phyloP scores from a whole-genome alignment of 2,329 filamentous ascomycete species.

The Phialemoniopsis sp. region DNA sequence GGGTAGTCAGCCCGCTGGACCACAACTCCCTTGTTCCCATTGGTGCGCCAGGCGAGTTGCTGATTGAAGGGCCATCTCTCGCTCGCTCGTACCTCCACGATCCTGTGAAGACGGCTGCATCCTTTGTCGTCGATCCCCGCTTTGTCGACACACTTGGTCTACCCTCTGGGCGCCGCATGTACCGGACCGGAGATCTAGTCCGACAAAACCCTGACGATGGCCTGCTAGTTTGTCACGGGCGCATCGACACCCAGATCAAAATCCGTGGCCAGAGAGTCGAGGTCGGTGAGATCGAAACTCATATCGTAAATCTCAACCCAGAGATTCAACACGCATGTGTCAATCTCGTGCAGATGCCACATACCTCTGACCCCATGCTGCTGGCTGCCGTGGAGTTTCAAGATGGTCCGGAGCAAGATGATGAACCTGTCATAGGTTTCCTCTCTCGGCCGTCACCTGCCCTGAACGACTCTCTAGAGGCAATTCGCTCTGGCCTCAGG shows the following conservation, averaged over 20 bases:
- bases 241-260: constrained; percentile 9
- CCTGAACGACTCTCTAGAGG: too few relatives aligned
- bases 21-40: constrained; percentile 11
- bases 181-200: background rate
- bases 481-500: too few relatives aligned
- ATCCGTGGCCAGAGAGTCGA: constrained; percentile 10
- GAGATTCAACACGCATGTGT: too few relatives aligned
- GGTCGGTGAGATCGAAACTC: constrained; percentile 7
- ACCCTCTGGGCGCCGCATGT: constrained; percentile 3
- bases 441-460: too few relatives aligned
- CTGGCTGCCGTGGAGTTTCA: too few relatives aligned
- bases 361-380: too few relatives aligned
- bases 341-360: too few relatives aligned
- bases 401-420: too few relatives aligned
- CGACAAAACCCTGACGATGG: constrained; percentile 3
- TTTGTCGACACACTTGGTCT: too few relatives aligned
- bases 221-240: constrained; percentile 7
- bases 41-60: constrained; percentile 15
- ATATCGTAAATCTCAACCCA: too few relatives aligned
- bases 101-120: constrained; percentile 8
- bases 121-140: constrained; percentile 9
- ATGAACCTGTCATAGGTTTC: too few relatives aligned
- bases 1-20: constrained; percentile 12
- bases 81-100: constrained; percentile 16
- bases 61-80: constrained; percentile 12